Conservation (phyloP, 2,329 filamentous ascomycete species). For the Calonectria naviculata region DNA sequence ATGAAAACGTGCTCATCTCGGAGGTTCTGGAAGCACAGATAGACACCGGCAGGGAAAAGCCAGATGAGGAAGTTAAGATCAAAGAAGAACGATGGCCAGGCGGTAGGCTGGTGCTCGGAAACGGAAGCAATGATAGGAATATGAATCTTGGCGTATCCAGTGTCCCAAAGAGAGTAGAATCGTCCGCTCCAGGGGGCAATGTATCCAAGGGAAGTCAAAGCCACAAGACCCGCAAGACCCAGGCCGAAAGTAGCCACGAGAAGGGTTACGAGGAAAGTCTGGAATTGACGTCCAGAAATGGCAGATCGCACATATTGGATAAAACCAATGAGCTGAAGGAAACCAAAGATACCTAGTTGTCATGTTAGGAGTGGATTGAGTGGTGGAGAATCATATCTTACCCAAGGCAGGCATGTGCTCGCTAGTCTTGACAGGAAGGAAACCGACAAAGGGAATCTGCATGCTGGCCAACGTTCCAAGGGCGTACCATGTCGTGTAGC, state of each 20-base stretch:
- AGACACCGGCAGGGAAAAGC: slow-evolving; percentile 98
- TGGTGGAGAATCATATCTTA: slow-evolving; percentile 47
- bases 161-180: slow-evolving; percentile 99
- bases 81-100: slow-evolving; percentile 99
- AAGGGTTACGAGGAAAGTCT: slow-evolving; percentile 84
- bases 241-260: slow-evolving; percentile 80
- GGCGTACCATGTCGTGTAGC: slow-evolving; percentile 98
- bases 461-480: slow-evolving; percentile 96
- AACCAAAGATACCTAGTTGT: slow-evolving; percentile 85
- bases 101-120: slow-evolving; percentile 98
- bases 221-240: slow-evolving; percentile 80
- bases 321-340: slow-evolving; percentile 92
- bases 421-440: slow-evolving; percentile 94
- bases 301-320: slow-evolving; percentile 91
- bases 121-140: slow-evolving; percentile 99
- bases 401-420: slow-evolving; percentile 98
- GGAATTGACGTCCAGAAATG: slow-evolving; percentile 92
- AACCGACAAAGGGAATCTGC: slow-evolving; percentile 99
- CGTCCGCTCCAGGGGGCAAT: slow-evolving; percentile 98
- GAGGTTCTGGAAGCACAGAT: slow-evolving; percentile 95
- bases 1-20: slow-evolving; percentile 98
- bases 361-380: slow-evolving; percentile 17
- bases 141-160: slow-evolving; percentile 97
- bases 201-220: slow-evolving; percentile 88
- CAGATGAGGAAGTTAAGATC: slow-evolving; percentile 98